Base-by-base conservation (phyloP, 2,329 filamentous ascomycete species). In the Diplodia scrobiculata region DNA sequence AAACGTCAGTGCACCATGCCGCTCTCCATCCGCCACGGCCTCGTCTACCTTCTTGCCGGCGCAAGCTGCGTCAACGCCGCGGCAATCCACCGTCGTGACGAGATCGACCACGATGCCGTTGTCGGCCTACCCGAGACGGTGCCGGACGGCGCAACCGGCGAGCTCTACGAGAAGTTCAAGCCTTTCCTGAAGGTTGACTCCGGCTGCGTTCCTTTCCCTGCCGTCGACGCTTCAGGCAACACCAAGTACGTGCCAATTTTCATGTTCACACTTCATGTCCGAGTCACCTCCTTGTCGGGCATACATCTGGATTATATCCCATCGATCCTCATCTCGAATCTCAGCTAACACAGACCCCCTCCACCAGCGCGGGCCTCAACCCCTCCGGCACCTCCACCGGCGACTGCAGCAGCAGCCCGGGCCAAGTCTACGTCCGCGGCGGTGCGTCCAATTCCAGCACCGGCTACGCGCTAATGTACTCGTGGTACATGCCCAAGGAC, bases 191-290 rank as follows among this genome's bases (percentile, higher is more conserved):
- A 85, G 17, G 82, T 87, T 3, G 79, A 80, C n/a, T 84, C 84
- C 69, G 86, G 86, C 54, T 89, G 86, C 68, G 86, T 88, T 9
- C 85, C 86, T 0, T 89, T 86, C 71, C 86, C 86, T 0, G 86
- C 83, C 0, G 86, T 89, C 0, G 83, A 89, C 67, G 79, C 80
- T 0, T 73, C 76, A 0, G 87, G 86, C 2, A 80, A 88, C 69
- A 87, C 83, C 13, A 79, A 81, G 86, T 87, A 73, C 67, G 78
- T 70, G 29, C 29, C 29, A 32, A 7, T 36, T 11, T 10, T 36
- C 34, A 11, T 10, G 34, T 32, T 32, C 1, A 9, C 29, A 32
- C 29, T 32, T 32, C 29, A 9, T 7, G 7, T 32, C 6, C 29
- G 29, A 32, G 29, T 32, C 29, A 32, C 7, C 7, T 32, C 29